Conservation (phyloP, 129 eudicot genomes). For the Saussurea involucrata region DNA sequence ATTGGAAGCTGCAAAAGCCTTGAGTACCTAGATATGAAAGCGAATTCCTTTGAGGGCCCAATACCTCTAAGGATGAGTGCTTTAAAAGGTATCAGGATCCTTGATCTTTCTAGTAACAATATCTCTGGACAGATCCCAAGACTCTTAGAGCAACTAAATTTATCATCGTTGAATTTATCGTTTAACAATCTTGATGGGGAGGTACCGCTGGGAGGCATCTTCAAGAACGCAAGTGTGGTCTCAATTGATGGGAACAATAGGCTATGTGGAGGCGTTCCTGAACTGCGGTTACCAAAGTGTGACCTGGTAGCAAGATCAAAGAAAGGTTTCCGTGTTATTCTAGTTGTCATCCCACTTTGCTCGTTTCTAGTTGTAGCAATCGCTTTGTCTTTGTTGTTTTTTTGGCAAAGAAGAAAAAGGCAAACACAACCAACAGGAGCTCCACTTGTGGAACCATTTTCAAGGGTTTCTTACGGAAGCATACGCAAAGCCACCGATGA, state of each 20-base stretch:
- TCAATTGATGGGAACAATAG: too few relatives aligned
- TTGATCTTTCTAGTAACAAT: too few relatives aligned
- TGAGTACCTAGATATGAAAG: slow-evolving; percentile 8
- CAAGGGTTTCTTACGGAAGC: slow-evolving; percentile 32
- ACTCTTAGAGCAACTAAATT: too few relatives aligned
- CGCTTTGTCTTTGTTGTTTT: slow-evolving; percentile 10
- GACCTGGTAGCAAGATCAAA: slow-evolving; percentile 17
- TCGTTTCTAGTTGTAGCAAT: slow-evolving; percentile 1
- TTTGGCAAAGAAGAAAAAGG: slow-evolving; percentile 17
- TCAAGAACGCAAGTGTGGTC: too few relatives aligned
- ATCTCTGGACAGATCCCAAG: too few relatives aligned
- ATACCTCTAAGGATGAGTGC: too few relatives aligned
- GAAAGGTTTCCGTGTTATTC: slow-evolving; percentile 16
- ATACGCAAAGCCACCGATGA: slow-evolving; percentile 35
- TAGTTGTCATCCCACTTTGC: slow-evolving; percentile 15
- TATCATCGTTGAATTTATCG: too few relatives aligned
- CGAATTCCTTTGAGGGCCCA: slow-evolving; percentile 26
- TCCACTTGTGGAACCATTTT: neutral
- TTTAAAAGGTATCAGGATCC: too few relatives aligned
- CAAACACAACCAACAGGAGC: slow-evolving; percentile 1
- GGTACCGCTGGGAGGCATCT: too few relatives aligned
- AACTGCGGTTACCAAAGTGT: slow-evolving; percentile 25
- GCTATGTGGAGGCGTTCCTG: too few relatives aligned
- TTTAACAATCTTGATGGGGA: too few relatives aligned
- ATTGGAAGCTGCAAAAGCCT: slow-evolving; percentile 31